phyloP scores from a whole-genome alignment of 768 basidiomycete genomes.

The Hygrocybe punicea region DNA sequence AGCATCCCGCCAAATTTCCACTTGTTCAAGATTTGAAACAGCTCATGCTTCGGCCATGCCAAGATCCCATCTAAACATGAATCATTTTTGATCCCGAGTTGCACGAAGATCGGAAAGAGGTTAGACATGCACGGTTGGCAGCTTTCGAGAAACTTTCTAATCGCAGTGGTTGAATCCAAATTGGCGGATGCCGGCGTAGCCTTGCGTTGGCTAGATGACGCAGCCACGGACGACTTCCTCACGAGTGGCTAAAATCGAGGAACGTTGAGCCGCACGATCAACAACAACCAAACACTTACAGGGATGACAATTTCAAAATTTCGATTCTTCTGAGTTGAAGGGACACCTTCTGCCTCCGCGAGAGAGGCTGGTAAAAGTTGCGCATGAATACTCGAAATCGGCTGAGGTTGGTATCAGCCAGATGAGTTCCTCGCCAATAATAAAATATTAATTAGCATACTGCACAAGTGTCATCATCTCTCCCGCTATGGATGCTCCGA shows the following conservation, averaged over 20 bases:
- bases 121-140: not conserved
- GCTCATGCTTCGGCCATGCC: not conserved
- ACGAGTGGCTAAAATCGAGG: not conserved
- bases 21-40: not conserved
- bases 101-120: not conserved
- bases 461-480: too few species aligned
- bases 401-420: too few species aligned
- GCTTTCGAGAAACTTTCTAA: not conserved
- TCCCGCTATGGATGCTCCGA: too few species aligned
- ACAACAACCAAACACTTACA: too few species aligned
- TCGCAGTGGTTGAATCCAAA: not conserved
- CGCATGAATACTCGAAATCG: too few species aligned
- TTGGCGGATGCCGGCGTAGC: too few species aligned
- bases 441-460: too few species aligned
- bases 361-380: too few species aligned
- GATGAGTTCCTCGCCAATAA: too few species aligned
- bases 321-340: too few species aligned
- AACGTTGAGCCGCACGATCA: not conserved
- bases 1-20: not conserved
- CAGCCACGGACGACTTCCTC: not conserved
- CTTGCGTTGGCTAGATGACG: not conserved
- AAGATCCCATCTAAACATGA: not conserved
- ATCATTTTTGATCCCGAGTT: not conserved
- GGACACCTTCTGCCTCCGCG: too few species aligned
- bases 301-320: too few species aligned